Evolutionary conservation across 2,329 filamentous ascomycete species (phyloP).

Genomic region (Dactylellina sp.): DNA sequence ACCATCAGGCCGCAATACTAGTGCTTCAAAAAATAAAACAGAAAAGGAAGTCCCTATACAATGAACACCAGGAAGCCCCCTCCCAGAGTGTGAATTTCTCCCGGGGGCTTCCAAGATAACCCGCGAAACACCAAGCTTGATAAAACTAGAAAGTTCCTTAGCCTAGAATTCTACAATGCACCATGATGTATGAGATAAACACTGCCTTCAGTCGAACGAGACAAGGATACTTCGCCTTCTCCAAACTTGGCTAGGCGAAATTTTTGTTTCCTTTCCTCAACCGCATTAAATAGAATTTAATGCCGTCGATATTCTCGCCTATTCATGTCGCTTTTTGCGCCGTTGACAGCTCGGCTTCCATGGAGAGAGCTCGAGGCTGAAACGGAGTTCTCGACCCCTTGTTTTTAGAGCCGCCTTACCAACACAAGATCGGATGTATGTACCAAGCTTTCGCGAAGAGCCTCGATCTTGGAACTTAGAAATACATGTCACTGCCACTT

Average conservation of each 20-base stretch:
- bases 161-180: background rate
- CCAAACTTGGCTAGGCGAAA: slow-evolving; percentile 52
- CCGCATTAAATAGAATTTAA: slow-evolving; percentile 6
- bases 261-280: slow-evolving; percentile 5
- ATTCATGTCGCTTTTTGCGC: slow-evolving; percentile 22
- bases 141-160: slow-evolving; percentile 3
- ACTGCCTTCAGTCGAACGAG: slow-evolving; percentile 3
- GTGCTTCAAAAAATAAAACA: too few relatives aligned
- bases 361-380: slow-evolving; percentile 20
- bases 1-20: slow-evolving; percentile 12
- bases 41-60: slow-evolving; percentile 6
- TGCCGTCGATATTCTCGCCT: slow-evolving; percentile 23
- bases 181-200: background rate
- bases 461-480: slow-evolving; percentile 12
- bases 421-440: slow-evolving; percentile 13
- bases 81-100: background rate
- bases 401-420: slow-evolving; percentile 48
- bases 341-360: background rate
- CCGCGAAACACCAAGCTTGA: background rate
- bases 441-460: background rate
- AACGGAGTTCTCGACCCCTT: slow-evolving; percentile 39
- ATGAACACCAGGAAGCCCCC: background rate
- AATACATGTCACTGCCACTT: slow-evolving; percentile 26
- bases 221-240: slow-evolving; percentile 33
- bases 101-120: background rate